Percentiles rank a stretch among this genome's conserved stretches.
These are phyloP conservation scores for Aspergillus bertholletiae DNA, from an alignment of 495 filamentous ascomycete genomes.

Conservation along the genomic window DNA sequence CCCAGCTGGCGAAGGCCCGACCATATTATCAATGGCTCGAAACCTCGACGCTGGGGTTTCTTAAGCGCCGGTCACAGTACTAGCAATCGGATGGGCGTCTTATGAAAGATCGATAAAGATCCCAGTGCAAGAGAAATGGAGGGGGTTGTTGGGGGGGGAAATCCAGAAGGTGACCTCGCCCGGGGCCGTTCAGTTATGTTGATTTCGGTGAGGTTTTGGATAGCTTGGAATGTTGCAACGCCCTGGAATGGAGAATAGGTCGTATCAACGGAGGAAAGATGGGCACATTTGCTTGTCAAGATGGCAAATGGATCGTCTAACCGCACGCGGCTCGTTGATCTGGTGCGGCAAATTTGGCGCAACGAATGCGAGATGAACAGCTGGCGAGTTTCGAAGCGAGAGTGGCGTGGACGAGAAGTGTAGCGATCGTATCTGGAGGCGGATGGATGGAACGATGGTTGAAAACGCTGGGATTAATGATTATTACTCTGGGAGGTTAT, in stretches of 20 bases:
- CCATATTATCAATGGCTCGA: conserved; percentile 28
- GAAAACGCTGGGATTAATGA: background rate
- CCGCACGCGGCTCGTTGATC: background rate
- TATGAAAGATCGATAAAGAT: background rate
- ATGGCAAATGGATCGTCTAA: background rate
- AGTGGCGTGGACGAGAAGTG: background rate
- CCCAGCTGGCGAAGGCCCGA: conserved; percentile 29
- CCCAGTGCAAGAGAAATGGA: background rate
- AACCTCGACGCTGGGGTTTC: conserved; percentile 18
- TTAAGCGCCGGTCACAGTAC: background rate
- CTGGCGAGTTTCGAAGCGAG: conserved; percentile 3
- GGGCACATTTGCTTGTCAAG: conserved; percentile 12
- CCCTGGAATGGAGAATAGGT: conserved; percentile 7
- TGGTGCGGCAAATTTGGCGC: background rate
- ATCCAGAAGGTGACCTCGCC: background rate
- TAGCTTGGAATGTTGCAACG: conserved; percentile 20
- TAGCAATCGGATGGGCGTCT: background rate
- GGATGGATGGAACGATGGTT: background rate
- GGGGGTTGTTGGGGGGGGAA: too few species aligned
- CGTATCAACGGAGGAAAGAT: conserved; percentile 10
- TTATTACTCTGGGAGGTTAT: background rate
- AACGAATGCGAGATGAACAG: background rate
- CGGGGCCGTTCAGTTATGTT: background rate
- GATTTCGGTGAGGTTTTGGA: background rate
- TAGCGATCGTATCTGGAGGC: conserved; percentile 7